A percentile compares a stretch with the other conserved stretches of the same genome.
phyloP scores from a whole-genome alignment of 768 basidiomycete species.

The Amanita jacksonii region DNA sequence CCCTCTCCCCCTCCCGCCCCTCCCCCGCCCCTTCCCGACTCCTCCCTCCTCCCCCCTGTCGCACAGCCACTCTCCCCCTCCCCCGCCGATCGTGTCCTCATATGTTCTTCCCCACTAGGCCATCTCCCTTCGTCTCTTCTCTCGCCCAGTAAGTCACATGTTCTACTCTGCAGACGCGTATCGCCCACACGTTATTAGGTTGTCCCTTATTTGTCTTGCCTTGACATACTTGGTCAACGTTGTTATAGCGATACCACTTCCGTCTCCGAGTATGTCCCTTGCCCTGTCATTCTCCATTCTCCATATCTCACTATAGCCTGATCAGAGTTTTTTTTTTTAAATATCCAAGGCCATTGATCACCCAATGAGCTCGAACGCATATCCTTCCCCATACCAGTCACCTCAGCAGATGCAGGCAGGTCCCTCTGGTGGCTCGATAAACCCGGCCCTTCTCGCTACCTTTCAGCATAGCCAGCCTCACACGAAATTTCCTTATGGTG shows the following conservation, averaged over 20 bases:
- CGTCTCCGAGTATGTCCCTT: not conserved
- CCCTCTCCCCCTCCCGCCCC: conserved; percentile 9
- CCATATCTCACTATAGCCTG: not conserved
- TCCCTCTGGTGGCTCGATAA: conserved; percentile 16
- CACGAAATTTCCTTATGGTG: conserved; percentile 5
- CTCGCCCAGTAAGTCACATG: conserved; percentile 7
- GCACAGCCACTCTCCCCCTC: conserved; percentile 8
- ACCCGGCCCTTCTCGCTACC: conserved; percentile 24
- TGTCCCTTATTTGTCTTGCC: conserved; percentile 2
- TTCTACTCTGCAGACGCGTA: not conserved
- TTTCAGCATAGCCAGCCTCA: conserved; percentile 18
- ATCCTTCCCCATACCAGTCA: conserved; percentile 11
- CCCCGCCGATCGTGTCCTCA: conserved; percentile 8
- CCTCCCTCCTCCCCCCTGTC: conserved; percentile 1
- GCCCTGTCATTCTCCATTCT: not conserved
- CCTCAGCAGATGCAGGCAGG: conserved; percentile 3
- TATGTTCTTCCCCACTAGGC: conserved; percentile 7
- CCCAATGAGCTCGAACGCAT: conserved; percentile 16
- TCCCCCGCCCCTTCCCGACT: conserved; percentile 6
- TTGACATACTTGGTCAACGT: not conserved
- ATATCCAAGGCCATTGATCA: conserved; percentile 6
- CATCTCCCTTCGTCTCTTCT: conserved; percentile 2
- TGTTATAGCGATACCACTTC: conserved; percentile 6
- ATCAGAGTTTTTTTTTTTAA: conserved; percentile 2
- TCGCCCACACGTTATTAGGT: not conserved